These are phyloP conservation scores for Plasmopara halstedii DNA, from an alignment of 352 stramenopile genomes.

Conservation along the genomic window DNA sequence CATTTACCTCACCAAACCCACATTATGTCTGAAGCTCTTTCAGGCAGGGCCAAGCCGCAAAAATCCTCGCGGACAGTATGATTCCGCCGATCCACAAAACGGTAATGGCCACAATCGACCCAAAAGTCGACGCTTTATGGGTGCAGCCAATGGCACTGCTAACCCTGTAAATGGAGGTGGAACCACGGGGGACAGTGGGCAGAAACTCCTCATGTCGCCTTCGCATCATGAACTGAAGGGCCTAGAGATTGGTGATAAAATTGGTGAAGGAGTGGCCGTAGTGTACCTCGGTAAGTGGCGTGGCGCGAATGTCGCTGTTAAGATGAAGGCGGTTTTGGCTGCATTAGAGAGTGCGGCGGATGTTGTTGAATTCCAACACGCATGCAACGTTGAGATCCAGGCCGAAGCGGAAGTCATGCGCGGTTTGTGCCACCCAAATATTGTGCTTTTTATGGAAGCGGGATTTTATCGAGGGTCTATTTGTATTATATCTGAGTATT, in stretches of 20 bases:
- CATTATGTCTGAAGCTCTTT: constrained; percentile 52
- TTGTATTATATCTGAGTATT: constrained; percentile 96
- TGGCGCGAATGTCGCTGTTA: constrained; percentile 93
- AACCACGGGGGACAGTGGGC: constrained; percentile 15
- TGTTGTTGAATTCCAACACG: constrained; percentile 68
- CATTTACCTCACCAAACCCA: constrained; percentile 65
- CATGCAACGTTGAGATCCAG: constrained; percentile 81
- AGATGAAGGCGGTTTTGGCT: constrained; percentile 83
- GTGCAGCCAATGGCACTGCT: constrained; percentile 16
- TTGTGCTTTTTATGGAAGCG: constrained; percentile 85
- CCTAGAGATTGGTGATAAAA: constrained; percentile 76
- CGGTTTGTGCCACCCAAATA: constrained; percentile 74
- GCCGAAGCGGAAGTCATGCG: constrained; percentile 79
- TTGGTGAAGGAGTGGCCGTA: constrained; percentile 75
- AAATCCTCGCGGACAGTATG: constrained; percentile 15
- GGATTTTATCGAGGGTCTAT: constrained; percentile 81
- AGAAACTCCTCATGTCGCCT: constrained; percentile 45
- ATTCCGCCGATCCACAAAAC: constrained; percentile 21
- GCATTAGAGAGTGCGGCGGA: constrained; percentile 50
- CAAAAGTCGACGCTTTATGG: constrained; percentile 22
- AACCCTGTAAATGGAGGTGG: constrained; percentile 12
- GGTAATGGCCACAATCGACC: constrained; percentile 11
- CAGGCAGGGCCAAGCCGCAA: constrained; percentile 19
- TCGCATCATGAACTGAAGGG: constrained; percentile 71
- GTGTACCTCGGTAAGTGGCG: constrained; percentile 96